These are phyloP conservation scores for Capronia epimyces DNA, from an alignment of 2,329 filamentous ascomycete genomes.

Conservation along the genomic window DNA sequence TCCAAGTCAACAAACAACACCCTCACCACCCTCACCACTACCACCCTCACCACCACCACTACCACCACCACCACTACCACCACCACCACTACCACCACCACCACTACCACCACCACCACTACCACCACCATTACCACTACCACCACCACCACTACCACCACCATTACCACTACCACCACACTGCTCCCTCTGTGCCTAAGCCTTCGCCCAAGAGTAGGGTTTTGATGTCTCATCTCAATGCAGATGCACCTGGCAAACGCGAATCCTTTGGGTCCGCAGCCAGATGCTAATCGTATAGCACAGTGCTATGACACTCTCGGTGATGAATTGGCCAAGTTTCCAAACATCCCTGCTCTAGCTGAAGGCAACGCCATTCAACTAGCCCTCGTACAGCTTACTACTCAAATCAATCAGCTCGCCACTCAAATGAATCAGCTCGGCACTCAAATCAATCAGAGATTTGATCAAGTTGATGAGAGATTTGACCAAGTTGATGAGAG, in stretches of 20 bases:
- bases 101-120: too few relatives aligned
- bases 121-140: too few relatives aligned
- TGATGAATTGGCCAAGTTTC: slow-evolving; percentile 6
- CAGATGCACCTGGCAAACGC: slow-evolving; percentile 2
- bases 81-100: too few relatives aligned
- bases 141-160: too few relatives aligned
- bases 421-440: background rate
- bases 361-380: slow-evolving; percentile 2
- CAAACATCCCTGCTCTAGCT: slow-evolving; percentile 7
- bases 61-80: too few relatives aligned
- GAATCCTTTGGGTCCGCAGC: slow-evolving; percentile 7
- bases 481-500: background rate
- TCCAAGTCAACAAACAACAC: too few relatives aligned
- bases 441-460: background rate
- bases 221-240: too few relatives aligned
- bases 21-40: too few relatives aligned
- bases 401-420: background rate
- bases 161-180: too few relatives aligned
- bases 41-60: too few relatives aligned
- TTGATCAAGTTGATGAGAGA: background rate
- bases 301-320: background rate
- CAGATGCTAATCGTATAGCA: slow-evolving; percentile 3
- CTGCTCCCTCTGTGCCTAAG: too few relatives aligned
- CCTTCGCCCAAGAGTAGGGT: too few relatives aligned
- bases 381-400: background rate